Percentiles rank a stretch among this genome's conserved stretches.
These are phyloP conservation scores for Pythium angustatum DNA, from an alignment of 352 stramenopile genomes.

Conservation along the genomic window DNA sequence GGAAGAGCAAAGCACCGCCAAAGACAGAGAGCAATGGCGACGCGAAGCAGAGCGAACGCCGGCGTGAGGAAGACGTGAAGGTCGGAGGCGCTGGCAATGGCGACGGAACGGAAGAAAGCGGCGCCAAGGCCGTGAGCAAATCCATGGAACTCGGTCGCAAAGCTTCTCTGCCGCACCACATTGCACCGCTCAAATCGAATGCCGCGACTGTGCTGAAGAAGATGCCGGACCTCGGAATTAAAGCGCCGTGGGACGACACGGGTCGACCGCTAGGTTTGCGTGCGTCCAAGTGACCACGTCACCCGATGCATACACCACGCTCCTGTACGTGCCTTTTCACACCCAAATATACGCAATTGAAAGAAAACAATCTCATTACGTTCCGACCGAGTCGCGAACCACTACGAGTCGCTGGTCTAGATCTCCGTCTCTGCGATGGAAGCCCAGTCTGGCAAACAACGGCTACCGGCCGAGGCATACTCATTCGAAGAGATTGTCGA, in stretches of 20 bases:
- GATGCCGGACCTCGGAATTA: slow-evolving; percentile 71
- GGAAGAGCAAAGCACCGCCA: slow-evolving; percentile 20
- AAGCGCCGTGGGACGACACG: slow-evolving; percentile 79
- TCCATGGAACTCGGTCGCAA: slow-evolving; percentile 51
- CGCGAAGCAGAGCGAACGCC: slow-evolving; percentile 53
- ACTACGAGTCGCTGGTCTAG: neutral
- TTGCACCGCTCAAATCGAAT: slow-evolving; percentile 72
- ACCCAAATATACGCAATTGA: neutral
- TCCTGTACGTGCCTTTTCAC: neutral
- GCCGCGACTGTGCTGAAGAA: slow-evolving; percentile 51
- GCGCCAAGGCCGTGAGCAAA: slow-evolving; percentile 45
- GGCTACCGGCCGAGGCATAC: slow-evolving; percentile 39
- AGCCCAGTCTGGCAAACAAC: slow-evolving; percentile 60
- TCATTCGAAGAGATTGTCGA: slow-evolving; percentile 54
- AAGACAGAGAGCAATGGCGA: slow-evolving; percentile 34
- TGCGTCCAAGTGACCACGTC: slow-evolving; percentile 36
- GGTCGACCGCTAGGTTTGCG: slow-evolving; percentile 69
- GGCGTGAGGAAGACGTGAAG: slow-evolving; percentile 67
- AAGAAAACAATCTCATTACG: neutral
- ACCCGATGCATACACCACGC: neutral
- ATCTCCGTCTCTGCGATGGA: slow-evolving; percentile 49
- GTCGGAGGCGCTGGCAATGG: neutral
- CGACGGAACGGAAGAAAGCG: slow-evolving; percentile 9
- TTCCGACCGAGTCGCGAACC: neutral
- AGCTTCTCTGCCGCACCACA: slow-evolving; percentile 75